These are phyloP conservation scores for Thalassiosira mediterranea DNA, from an alignment of 352 stramenopile species.

Conservation along the genomic window DNA sequence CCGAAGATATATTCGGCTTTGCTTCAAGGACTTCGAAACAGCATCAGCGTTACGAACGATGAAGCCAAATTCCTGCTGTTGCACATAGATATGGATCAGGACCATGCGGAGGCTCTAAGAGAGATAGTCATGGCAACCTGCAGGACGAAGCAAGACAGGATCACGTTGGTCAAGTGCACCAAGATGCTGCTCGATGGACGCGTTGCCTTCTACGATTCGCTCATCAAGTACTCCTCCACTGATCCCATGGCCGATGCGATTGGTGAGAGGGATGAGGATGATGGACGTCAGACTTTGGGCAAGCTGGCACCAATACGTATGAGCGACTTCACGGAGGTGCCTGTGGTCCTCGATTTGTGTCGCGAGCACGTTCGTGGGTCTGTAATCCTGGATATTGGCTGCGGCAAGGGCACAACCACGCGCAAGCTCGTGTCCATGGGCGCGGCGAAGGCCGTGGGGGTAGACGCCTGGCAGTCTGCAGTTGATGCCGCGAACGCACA, in stretches of 20 bases:
- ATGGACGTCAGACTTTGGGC: neutral
- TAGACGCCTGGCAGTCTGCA: slow-evolving; percentile 4
- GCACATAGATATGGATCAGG: slow-evolving; percentile 33
- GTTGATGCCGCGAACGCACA: slow-evolving; percentile 12
- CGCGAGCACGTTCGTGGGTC: neutral
- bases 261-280: neutral
- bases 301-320: slow-evolving; percentile 4
- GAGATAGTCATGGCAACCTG: slow-evolving; percentile 9
- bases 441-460: slow-evolving; percentile 13
- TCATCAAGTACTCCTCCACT: slow-evolving; percentile 6
- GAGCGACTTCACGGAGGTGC: slow-evolving; percentile 10
- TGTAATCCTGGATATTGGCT: slow-evolving; percentile 20
- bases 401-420: neutral
- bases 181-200: slow-evolving; percentile 17
- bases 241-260: neutral
- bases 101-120: slow-evolving; percentile 1
- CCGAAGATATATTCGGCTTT: slow-evolving; percentile 28
- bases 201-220: slow-evolving; percentile 17
- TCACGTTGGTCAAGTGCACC: slow-evolving; percentile 13
- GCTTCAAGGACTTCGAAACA: slow-evolving; percentile 7
- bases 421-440: slow-evolving; percentile 3
- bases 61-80: slow-evolving; percentile 22
- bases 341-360: slow-evolving; percentile 19
- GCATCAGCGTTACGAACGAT: slow-evolving; percentile 17
- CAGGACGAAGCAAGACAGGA: neutral